These are phyloP conservation scores for Naematelia encephala DNA, from an alignment of 768 basidiomycete genomes.

Conservation along the genomic window DNA sequence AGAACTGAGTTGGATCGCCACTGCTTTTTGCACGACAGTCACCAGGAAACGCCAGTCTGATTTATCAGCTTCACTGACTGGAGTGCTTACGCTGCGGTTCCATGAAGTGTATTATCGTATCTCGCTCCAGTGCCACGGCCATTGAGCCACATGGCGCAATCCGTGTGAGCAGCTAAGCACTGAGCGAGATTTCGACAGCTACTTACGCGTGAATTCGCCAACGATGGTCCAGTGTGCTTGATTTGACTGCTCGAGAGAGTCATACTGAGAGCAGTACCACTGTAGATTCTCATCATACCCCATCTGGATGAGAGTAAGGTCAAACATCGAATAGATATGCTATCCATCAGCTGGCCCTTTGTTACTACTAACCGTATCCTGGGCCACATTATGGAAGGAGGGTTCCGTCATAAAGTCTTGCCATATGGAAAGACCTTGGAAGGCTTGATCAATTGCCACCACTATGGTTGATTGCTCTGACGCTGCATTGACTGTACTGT, in stretches of 20 bases:
- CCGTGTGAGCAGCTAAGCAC: conserved; percentile 37
- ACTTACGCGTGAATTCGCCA: conserved; percentile 71
- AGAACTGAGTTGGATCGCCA: conserved; percentile 57
- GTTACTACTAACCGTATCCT: conserved; percentile 44
- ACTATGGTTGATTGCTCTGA: conserved; percentile 9
- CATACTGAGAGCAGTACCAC: conserved; percentile 34
- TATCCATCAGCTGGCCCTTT: conserved; percentile 12
- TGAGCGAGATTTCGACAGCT: neutral
- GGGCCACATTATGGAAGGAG: conserved; percentile 33
- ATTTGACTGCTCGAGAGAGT: conserved; percentile 31
- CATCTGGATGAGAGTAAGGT: conserved; percentile 1
- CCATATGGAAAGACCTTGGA: conserved; percentile 42
- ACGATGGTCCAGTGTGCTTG: conserved; percentile 75
- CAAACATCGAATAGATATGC: conserved; percentile 47
- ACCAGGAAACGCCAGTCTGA: conserved; percentile 66
- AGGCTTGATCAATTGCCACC: conserved; percentile 39
- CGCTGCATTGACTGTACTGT: conserved; percentile 21
- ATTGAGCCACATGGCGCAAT: conserved; percentile 72
- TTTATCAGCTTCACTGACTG: conserved; percentile 12
- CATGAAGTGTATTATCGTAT: conserved; percentile 55
- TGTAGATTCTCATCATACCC: conserved; percentile 41
- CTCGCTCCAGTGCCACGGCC: conserved; percentile 71
- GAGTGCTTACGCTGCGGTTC: conserved; percentile 25
- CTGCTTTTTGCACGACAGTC: conserved; percentile 72
- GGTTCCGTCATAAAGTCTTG: conserved; percentile 38